Evolutionary conservation across 108 stramenopile species (phyloP).

Genomic region (Skeletonema grethae): DNA sequence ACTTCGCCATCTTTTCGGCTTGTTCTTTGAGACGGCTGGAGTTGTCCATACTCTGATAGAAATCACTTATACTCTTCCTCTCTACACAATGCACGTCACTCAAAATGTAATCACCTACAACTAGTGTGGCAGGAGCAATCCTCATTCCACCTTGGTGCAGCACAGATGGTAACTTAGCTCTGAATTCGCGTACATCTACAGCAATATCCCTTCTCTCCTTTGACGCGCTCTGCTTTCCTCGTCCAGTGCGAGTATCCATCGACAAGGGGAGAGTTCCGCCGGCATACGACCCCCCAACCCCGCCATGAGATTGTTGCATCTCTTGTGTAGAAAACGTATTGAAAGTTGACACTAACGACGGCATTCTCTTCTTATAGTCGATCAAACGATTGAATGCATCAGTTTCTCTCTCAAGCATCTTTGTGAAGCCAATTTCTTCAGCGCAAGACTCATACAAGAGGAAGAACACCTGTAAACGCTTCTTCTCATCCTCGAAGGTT

Average conservation of each 20-base stretch:
- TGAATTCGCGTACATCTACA: slow-evolving; percentile 97
- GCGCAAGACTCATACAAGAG: slow-evolving; percentile 92
- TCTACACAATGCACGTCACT: slow-evolving; percentile 97
- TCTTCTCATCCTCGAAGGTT: slow-evolving; percentile 28
- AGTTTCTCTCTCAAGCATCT: slow-evolving; percentile 87
- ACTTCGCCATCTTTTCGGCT: slow-evolving; percentile 90
- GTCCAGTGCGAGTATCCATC: slow-evolving; percentile 75
- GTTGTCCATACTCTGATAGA: slow-evolving; percentile 88
- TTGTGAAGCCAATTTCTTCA: slow-evolving; percentile 93
- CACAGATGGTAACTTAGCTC: slow-evolving; percentile 94
- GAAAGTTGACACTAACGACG: slow-evolving; percentile 61
- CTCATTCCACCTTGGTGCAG: slow-evolving; percentile 93
- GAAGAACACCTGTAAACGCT: slow-evolving; percentile 84
- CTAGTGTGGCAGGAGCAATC: slow-evolving; percentile 89
- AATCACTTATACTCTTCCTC: slow-evolving; percentile 94
- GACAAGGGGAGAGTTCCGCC: slow-evolving; percentile 74
- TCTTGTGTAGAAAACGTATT: slow-evolving; percentile 74
- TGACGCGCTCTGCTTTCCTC: slow-evolving; percentile 52
- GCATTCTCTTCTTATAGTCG: slow-evolving; percentile 92
- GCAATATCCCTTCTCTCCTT: slow-evolving; percentile 78
- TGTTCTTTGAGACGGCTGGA: slow-evolving; percentile 94
- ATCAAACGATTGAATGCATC: slow-evolving; percentile 93
- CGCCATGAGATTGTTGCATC: slow-evolving; percentile 81
- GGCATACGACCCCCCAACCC: slow-evolving; percentile 67
- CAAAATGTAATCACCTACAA: slow-evolving; percentile 96